phyloP scores from a whole-genome alignment of 2,329 filamentous ascomycete species.

The Colletotrichum sp. region DNA sequence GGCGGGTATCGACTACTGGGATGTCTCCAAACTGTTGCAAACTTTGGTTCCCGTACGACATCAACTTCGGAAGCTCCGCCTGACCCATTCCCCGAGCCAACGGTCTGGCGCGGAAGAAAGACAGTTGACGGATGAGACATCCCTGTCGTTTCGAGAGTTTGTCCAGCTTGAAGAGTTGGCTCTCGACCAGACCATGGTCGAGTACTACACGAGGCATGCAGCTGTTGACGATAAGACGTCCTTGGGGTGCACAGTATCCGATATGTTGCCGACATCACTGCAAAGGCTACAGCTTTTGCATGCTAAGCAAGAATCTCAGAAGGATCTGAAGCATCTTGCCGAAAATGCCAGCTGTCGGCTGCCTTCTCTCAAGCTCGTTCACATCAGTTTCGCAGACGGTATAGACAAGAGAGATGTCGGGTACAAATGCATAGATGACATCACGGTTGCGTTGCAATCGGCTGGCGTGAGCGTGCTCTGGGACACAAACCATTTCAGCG shows the following conservation, averaged over 20 bases:
- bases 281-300: not conserved
- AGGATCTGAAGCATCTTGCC: not conserved
- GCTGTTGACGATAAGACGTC: not conserved
- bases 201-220: not conserved
- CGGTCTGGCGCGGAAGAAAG: not conserved
- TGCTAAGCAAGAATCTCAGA: not conserved
- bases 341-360: not conserved
- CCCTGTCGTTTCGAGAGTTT: not conserved
- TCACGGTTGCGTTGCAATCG: not conserved
- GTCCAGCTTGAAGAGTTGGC: not conserved
- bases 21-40: conserved; percentile 3
- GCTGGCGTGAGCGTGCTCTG: not conserved
- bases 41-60: not conserved
- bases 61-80: not conserved
- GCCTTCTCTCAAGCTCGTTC: not conserved
- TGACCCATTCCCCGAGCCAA: not conserved
- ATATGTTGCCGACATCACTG: not conserved
- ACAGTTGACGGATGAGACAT: not conserved
- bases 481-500: not conserved
- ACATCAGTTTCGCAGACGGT: not conserved
- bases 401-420: not conserved
- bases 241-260: not conserved
- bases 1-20: not conserved
- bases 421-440: not conserved
- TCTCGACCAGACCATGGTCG: not conserved